phyloP scores from a whole-genome alignment of 2,329 filamentous ascomycete genomes.

The Cordyceps tenuipes region DNA sequence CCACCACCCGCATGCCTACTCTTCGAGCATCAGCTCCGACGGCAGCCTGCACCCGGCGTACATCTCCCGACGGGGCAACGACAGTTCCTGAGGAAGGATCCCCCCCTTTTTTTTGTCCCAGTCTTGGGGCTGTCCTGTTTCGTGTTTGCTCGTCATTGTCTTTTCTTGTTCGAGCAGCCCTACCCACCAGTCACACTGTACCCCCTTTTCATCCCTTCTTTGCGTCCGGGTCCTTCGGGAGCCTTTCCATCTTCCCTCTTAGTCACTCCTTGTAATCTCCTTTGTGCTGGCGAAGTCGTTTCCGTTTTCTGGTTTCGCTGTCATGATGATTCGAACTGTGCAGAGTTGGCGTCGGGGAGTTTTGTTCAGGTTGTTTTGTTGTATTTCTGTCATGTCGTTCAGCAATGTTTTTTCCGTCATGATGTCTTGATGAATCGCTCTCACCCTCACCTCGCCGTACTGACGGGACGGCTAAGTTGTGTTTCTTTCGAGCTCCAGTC shows the following conservation, averaged over 20 bases:
- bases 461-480: background rate
- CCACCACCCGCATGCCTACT: conserved; percentile 38
- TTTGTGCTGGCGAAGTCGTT: conserved; percentile 1
- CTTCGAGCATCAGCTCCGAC: conserved; percentile 45
- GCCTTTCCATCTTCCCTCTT: background rate
- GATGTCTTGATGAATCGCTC: background rate
- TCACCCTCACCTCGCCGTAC: background rate
- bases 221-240: background rate
- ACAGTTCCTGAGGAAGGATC: conserved; percentile 19
- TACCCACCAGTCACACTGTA: conserved; percentile 2
- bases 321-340: background rate
- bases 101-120: background rate
- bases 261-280: conserved; percentile 2
- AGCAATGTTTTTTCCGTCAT: background rate
- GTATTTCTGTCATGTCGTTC: background rate
- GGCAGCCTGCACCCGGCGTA: conserved; percentile 27
- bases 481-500: background rate
- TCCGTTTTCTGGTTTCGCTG: background rate
- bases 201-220: background rate
- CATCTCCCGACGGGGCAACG: conserved; percentile 18
- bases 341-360: background rate
- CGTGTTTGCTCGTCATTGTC: background rate
- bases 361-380: background rate
- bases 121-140: background rate
- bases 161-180: background rate